Percentiles rank a stretch among this genome's conserved stretches.
Conservation (phyloP, 805 yeast species). For the Nakazawaea laoshanensis region DNA sequence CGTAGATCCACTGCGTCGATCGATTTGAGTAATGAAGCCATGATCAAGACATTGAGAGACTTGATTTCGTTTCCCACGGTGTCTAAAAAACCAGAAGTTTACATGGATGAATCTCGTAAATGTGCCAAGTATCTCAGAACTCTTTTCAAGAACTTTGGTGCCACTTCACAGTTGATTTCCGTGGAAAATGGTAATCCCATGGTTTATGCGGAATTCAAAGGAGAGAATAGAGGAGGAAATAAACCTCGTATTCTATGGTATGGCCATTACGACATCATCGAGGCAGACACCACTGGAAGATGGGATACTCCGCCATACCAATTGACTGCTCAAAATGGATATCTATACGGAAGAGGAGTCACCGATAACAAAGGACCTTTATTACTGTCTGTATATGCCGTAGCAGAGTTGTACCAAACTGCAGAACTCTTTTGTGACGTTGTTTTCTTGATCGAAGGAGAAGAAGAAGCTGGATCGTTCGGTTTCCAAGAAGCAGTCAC, state of each 20-base stretch:
- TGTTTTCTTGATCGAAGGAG: slow-evolving; percentile 84
- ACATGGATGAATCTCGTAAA: slow-evolving; percentile 71
- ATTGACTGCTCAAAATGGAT: slow-evolving; percentile 74
- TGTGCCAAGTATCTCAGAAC: slow-evolving; percentile 73
- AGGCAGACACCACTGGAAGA: slow-evolving; percentile 49
- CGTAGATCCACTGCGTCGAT: slow-evolving; percentile 4
- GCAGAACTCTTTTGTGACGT: slow-evolving; percentile 59
- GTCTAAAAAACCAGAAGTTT: slow-evolving; percentile 60
- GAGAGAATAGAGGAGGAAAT: slow-evolving; percentile 20
- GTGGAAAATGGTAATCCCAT: slow-evolving; percentile 79
- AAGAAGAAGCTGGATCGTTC: slow-evolving; percentile 87
- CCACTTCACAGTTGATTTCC: slow-evolving; percentile 61
- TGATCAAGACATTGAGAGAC: slow-evolving; percentile 53
- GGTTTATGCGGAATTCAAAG: slow-evolving; percentile 65
- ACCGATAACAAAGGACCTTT: slow-evolving; percentile 94
- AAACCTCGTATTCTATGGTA: slow-evolving; percentile 66
- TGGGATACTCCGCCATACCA: slow-evolving; percentile 81
- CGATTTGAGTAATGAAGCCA: slow-evolving; percentile 37
- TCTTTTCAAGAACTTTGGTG: slow-evolving; percentile 62
- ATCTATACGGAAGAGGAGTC: slow-evolving; percentile 84
- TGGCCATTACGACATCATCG: slow-evolving; percentile 94
- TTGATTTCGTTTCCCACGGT: slow-evolving; percentile 70
- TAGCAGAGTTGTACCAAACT: slow-evolving; percentile 54
- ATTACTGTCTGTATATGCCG: slow-evolving; percentile 80
- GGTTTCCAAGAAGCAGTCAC: slow-evolving; percentile 71